These are phyloP conservation scores for Spathaspora arborariae DNA, from an alignment of 805 yeast species.

Conservation along the genomic window DNA sequence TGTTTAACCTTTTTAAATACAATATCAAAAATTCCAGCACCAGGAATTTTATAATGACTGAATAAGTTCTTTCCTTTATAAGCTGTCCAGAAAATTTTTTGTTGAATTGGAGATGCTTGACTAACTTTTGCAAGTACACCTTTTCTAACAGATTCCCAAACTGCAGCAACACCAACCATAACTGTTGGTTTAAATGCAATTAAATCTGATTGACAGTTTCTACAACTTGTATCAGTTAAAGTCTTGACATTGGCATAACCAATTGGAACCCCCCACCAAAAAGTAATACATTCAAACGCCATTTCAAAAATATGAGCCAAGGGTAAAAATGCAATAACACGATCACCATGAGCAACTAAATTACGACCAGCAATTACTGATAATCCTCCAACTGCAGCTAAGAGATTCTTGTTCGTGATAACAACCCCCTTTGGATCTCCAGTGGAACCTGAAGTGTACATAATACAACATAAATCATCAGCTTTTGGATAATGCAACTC, in stretches of 20 bases:
- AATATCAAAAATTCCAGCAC: conserved; percentile 66
- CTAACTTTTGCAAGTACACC: conserved; percentile 79
- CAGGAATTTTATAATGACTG: conserved; percentile 67
- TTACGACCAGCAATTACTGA: conserved; percentile 54
- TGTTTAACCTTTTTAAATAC: conserved; percentile 85
- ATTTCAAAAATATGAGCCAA: conserved; percentile 95
- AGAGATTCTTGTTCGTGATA: conserved; percentile 58
- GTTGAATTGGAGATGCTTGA: conserved; percentile 60
- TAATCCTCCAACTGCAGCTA: conserved; percentile 87
- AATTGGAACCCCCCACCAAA: conserved; percentile 85
- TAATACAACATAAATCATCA: conserved; percentile 65
- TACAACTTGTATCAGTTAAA: conserved; percentile 73
- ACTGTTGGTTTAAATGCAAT: conserved; percentile 82
- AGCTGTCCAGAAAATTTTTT: conserved; percentile 87
- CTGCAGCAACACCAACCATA: conserved; percentile 99
- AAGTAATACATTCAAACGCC: conserved; percentile 72
- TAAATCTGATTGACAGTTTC: conserved; percentile 86
- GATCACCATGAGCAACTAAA: conserved; percentile 53
- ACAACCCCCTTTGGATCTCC: conserved; percentile 86
- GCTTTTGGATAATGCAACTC: conserved; percentile 47
- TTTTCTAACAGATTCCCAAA: conserved; percentile 94
- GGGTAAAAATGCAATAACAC: conserved; percentile 85
- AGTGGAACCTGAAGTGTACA: conserved; percentile 87
- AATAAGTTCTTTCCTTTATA: conserved; percentile 68
- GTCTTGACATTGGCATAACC: conserved; percentile 96